Evolutionary conservation across 2,329 filamentous ascomycete genomes (phyloP).

Genomic region (Hymenoscyphus occultus): DNA sequence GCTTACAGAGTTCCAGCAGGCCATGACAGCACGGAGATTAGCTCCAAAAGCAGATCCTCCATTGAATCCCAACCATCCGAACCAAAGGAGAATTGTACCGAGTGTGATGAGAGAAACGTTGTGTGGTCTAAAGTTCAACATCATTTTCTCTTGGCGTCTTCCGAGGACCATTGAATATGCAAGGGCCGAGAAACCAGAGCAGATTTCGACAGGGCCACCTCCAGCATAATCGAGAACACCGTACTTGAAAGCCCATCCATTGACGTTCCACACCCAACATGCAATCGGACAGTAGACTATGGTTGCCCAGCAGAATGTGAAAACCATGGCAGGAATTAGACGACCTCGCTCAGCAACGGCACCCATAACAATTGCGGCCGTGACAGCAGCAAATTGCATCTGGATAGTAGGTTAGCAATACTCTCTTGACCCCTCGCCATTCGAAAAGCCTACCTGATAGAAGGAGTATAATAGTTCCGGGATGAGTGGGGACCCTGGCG

Average conservation of each 20-base stretch:
- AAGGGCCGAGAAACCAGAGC: constrained; percentile 85
- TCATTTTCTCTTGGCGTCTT: constrained; percentile 97
- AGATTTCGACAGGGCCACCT: constrained; percentile 95
- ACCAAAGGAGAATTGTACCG: constrained; percentile 94
- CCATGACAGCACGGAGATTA: constrained; percentile 91
- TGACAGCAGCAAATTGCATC: constrained; percentile 98
- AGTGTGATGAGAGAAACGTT: constrained; percentile 97
- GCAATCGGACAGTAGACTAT: constrained; percentile 95
- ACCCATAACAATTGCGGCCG: constrained; percentile 85
- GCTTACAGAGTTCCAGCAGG: constrained; percentile 82
- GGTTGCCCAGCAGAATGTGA: constrained; percentile 94
- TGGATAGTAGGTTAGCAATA: constrained; percentile 38
- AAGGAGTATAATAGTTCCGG: constrained; percentile 90
- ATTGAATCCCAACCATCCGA: constrained; percentile 99
- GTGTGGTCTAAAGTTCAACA: constrained; percentile 99
- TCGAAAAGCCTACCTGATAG: constrained; percentile 67
- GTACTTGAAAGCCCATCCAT: constrained; percentile 88
- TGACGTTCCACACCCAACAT: constrained; percentile 94
- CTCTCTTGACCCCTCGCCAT: neutral
- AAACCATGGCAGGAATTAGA: constrained; percentile 89
- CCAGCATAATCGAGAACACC: constrained; percentile 96
- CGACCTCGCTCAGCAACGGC: constrained; percentile 92
- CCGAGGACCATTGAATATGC: constrained; percentile 96
- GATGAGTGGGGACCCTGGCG: constrained; percentile 81
- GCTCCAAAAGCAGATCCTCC: constrained; percentile 91